Conservation (phyloP, 1,284 basidiomycete genomes). For the Trichosporon sp. region DNA sequence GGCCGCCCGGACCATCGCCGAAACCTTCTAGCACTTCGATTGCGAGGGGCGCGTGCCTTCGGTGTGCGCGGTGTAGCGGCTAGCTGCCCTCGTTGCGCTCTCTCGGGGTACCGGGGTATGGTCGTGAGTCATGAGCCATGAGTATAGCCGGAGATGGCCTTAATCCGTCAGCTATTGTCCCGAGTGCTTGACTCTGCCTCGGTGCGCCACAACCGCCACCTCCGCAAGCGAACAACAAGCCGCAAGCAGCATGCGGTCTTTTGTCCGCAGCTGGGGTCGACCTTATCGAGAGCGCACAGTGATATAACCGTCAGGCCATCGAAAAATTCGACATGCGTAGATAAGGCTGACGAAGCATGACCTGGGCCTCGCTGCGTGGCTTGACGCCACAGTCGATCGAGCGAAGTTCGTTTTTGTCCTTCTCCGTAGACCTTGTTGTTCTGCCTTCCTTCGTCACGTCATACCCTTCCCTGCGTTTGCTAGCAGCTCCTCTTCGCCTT, state of each 20-base stretch:
- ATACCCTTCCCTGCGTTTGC: not conserved
- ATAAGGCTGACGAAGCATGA: not conserved
- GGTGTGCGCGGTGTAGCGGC: too few species aligned
- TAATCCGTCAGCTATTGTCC: not conserved
- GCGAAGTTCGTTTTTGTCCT: not conserved
- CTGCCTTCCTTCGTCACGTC: not conserved
- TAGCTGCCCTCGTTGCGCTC: not conserved
- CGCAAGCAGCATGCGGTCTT: too few species aligned
- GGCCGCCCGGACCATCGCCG: too few species aligned
- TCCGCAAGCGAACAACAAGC: not conserved
- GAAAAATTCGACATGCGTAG: not conserved
- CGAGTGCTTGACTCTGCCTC: not conserved
- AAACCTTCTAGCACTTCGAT: too few species aligned
- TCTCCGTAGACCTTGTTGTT: not conserved
- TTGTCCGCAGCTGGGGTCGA: too few species aligned
- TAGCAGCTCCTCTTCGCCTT: too few species aligned
- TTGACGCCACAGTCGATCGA: slow-evolving; percentile 5
- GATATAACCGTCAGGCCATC: too few species aligned
- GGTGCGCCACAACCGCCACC: not conserved
- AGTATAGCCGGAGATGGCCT: not conserved
- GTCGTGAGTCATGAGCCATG: not conserved
- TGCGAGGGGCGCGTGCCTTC: not conserved
- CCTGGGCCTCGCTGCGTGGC: not conserved
- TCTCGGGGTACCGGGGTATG: not conserved
- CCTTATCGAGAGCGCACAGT: too few species aligned